phyloP scores from a whole-genome alignment of 768 basidiomycete species.

The Podaxis rugospora region DNA sequence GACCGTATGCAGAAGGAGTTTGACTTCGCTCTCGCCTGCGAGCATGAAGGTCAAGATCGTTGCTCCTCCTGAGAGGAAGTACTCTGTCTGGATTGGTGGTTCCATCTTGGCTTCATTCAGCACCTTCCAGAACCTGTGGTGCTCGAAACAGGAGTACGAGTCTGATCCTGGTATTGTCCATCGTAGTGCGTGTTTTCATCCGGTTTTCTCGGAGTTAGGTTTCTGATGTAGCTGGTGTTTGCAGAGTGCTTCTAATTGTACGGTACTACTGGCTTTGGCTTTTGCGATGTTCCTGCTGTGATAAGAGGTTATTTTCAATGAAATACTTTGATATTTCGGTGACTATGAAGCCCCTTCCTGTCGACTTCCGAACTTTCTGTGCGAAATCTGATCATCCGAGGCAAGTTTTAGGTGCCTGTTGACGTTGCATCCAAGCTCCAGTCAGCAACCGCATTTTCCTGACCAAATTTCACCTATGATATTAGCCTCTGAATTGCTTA shows the following conservation, averaged over 20 bases:
- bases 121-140: conserved; percentile 98
- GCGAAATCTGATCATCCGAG: too few relatives aligned
- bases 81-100: conserved; percentile 94
- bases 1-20: conserved; percentile 95
- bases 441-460: too few relatives aligned
- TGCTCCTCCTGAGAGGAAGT: conserved; percentile 90
- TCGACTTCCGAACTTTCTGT: neutral
- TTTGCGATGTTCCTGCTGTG: neutral
- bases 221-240: conserved; percentile 1
- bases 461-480: too few relatives aligned
- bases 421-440: too few relatives aligned
- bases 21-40: conserved; percentile 77
- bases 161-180: conserved; percentile 76
- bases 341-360: neutral
- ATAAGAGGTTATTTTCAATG: neutral
- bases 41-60: conserved; percentile 97
- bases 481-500: too few relatives aligned
- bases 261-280: neutral
- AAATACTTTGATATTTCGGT: neutral
- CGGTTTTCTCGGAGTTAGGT: neutral
- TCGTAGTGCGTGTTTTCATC: conserved; percentile 50
- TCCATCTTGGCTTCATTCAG: conserved; percentile 83
- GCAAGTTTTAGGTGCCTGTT: too few relatives aligned
- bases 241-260: conserved; percentile 28
- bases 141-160: conserved; percentile 90